These are phyloP conservation scores for Trichoderma reesei DNA, from an alignment of 495 filamentous ascomycete species.

Conservation along the genomic window DNA sequence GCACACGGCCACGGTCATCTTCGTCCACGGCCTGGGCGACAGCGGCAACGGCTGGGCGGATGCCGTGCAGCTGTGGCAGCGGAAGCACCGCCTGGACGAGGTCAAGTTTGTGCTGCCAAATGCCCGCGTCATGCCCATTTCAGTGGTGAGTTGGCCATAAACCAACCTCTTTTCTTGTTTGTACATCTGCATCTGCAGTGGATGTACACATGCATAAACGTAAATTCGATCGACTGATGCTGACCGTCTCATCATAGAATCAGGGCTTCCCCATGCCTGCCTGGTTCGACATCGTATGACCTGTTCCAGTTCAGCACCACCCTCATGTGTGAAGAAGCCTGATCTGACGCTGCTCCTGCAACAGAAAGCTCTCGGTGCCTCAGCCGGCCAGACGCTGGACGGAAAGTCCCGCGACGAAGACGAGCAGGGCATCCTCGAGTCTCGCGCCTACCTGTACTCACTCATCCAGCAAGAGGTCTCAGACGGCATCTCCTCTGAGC, in stretches of 20 bases:
- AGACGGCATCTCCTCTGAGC: constrained; percentile 63
- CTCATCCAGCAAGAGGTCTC: constrained; percentile 69
- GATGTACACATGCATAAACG: neutral
- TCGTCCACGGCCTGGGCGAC: constrained; percentile 79
- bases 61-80: constrained; percentile 65
- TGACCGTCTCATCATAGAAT: neutral
- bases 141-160: constrained; percentile 46
- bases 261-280: constrained; percentile 69
- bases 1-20: constrained; percentile 84
- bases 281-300: constrained; percentile 73
- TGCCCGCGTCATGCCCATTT: constrained; percentile 73
- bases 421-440: constrained; percentile 61
- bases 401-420: constrained; percentile 39
- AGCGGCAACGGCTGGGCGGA: constrained; percentile 62
- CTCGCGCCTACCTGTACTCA: constrained; percentile 58
- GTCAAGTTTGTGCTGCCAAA: constrained; percentile 82
- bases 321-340: neutral
- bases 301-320: no score
- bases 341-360: neutral
- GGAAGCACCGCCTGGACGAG: constrained; percentile 66
- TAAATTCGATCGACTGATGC: neutral
- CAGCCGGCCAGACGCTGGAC: neutral
- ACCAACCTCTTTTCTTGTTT: neutral
- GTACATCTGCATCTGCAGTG: no score
- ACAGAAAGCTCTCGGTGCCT: constrained; percentile 3